Evolutionary conservation across 202 grass and related monocot genomes (phyloP), one percentile per base, ranked within the genome.

Genomic region (Schoenoplectus tabernaemontani): DNA sequence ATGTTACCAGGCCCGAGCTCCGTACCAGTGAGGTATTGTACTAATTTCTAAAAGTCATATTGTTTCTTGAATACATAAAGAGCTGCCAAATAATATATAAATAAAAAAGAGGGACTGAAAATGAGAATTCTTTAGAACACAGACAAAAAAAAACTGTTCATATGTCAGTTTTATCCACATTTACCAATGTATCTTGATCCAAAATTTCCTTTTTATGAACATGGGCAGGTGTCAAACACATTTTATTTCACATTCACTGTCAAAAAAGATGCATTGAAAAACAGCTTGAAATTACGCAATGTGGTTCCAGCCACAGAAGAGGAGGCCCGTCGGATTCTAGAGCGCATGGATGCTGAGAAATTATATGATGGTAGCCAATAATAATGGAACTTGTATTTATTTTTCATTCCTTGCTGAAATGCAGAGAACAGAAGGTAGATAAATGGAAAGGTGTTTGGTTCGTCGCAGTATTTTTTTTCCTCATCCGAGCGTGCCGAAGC

Each of bases 171-270:
- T 64, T 76, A 11, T 66, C 59, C 26, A 38, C 66, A 81, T 68
- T 41, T 80, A 34, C 59, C 58, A 17, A 39, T 17, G 56, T n/a
- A 78, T 26, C 28, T 7, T 56, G 11, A 36, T 43, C 51, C 3
- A 19, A 32, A 75, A 86, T 57, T 87, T 22, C 81, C 39, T 2
- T 76, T 24, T 50, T 24, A 9, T 63, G 42, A 12, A 58, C 5
- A 80, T 19, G 24, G 28, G 19, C 91, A 98, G 91, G 59, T 95
- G 57, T 95, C 95, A 47, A 92, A 98, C 84, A 95, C 86, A 64
- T 98, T 95, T 37, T 91, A 92, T 71, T 98, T 98, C 88, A 98
- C 91, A 65, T 98, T 98, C 78, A 92, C 91, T 12, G 91, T 95
- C 30, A 78, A 83, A 57, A 80, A 57, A 51, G 89, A 85, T 57